Evolutionary conservation across 441 rosid genomes (phyloP), one percentile per base, ranked within the genome.

Genomic region (Aleurites moluccanus): DNA sequence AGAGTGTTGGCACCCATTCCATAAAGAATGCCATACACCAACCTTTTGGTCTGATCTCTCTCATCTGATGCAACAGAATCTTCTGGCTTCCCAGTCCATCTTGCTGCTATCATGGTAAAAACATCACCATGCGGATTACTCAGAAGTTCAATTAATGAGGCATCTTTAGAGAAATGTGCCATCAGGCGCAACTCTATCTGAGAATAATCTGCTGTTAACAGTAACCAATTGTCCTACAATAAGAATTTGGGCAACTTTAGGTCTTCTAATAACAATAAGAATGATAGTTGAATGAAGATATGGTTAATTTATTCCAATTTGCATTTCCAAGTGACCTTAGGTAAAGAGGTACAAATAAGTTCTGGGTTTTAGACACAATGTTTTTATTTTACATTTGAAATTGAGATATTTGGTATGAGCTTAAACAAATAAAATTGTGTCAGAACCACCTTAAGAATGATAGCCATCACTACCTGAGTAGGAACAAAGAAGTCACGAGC

Each of bases 1-100:
- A 96, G 97, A 74, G 85, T 82, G 56, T 85, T 93, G 75, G 98
- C 91, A 79, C 99, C 98, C 99, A 96, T 96, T 82, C 99, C 99
- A 83, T 96, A 96, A 28, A 96, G 96, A 83, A 96, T 92, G 62
- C 97, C 99, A 71, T 96, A 96, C 71, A 96, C 88, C 92, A 96
- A 80, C 78, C 98, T 87, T 85, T 96, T 96, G 13, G 93, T 91
- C 83, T 91, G 97, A 72, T 96, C 97, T 86, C 99, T 86, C 82
- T 96, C 97, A 60, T 79, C 72, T 49, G 88, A 74, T 80, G 81
- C 73, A 70, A 96, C 81, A 76, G 90, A 88, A 70, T 74, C 90
- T 83, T 87, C 91, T 10, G 86, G 75, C 82, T 83, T 91, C 69
- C 96, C 91, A 77, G 90, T 93, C 97, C 99, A 96, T 83, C 76